phyloP scores from a whole-genome alignment of 352 stramenopile species.

The Detonula confervacea region DNA sequence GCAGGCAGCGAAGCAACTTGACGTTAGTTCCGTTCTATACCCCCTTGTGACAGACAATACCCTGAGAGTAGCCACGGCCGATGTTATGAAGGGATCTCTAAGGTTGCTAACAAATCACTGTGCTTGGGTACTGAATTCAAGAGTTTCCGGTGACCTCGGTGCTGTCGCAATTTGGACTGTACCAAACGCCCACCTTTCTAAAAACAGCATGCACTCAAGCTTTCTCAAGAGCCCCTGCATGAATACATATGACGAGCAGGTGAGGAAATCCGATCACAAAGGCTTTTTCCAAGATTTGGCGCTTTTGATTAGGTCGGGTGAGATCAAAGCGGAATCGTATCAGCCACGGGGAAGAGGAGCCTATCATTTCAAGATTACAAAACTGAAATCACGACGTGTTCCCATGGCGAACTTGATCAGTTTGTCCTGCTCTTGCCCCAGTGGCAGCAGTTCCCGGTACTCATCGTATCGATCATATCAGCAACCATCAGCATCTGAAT shows the following conservation, averaged over 20 bases:
- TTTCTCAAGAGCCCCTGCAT: slow-evolving; percentile 14
- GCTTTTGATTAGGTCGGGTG: not conserved
- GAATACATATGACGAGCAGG: not conserved
- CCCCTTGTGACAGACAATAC: slow-evolving; percentile 20
- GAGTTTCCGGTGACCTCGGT: not conserved
- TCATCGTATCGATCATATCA: not conserved
- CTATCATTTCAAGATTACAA: slow-evolving; percentile 12
- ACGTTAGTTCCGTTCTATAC: slow-evolving; percentile 22
- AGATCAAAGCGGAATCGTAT: slow-evolving; percentile 3
- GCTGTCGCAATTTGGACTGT: not conserved
- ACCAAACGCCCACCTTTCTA: not conserved
- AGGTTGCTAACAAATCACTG: not conserved
- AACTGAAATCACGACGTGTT: slow-evolving; percentile 1
- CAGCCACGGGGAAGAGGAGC: slow-evolving; percentile 1
- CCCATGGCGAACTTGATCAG: not conserved
- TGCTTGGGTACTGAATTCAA: not conserved
- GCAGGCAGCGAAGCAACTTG: slow-evolving; percentile 13
- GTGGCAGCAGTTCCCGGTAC: not conserved
- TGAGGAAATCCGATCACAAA: slow-evolving; percentile 7
- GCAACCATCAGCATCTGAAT: not conserved
- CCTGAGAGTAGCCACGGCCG: not conserved
- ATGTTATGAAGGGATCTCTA: slow-evolving; percentile 2
- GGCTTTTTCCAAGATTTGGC: not conserved
- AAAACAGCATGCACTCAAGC: not conserved
- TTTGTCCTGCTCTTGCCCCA: slow-evolving; percentile 3